Percentiles rank a stretch among this genome's conserved stretches.
Evolutionary conservation across 2,329 filamentous ascomycete species (phyloP).

Genomic region (Ophiostoma fasciatum): DNA sequence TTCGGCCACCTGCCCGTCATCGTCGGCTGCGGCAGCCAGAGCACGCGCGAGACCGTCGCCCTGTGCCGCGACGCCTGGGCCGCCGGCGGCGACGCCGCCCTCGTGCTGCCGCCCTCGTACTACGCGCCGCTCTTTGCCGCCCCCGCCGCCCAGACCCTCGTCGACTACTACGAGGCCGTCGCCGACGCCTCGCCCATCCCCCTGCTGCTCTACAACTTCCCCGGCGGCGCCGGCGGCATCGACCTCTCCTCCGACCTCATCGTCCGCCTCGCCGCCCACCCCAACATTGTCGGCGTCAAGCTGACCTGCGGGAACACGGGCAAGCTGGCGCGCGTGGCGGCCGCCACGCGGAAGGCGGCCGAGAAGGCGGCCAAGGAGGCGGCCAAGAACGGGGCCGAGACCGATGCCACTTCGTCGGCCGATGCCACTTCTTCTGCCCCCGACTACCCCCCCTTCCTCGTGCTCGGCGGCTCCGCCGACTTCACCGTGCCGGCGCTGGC

Average conservation of each 20-base stretch:
- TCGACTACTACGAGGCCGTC: slow-evolving; percentile 51
- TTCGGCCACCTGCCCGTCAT: slow-evolving; percentile 55
- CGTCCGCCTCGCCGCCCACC: slow-evolving; percentile 41
- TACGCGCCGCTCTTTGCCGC: slow-evolving; percentile 53
- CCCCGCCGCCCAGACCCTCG: slow-evolving; percentile 44
- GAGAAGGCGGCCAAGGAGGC: no score
- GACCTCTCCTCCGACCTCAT: slow-evolving; percentile 51
- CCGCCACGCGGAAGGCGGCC: slow-evolving; percentile 37
- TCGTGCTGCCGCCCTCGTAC: slow-evolving; percentile 64
- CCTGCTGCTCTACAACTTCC: slow-evolving; percentile 56
- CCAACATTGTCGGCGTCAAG: slow-evolving; percentile 55
- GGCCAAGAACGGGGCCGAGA: no score
- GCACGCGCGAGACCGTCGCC: slow-evolving; percentile 56
- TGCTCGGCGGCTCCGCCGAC: slow-evolving; percentile 58
- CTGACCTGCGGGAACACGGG: slow-evolving; percentile 57
- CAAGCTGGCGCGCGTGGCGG: slow-evolving; percentile 49
- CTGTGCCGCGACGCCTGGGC: slow-evolving; percentile 54
- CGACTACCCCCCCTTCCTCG: slow-evolving; percentile 36
- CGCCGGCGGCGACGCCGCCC: slow-evolving; percentile 58
- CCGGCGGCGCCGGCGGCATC: slow-evolving; percentile 46
- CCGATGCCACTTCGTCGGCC: no score
- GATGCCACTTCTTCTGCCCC: no score
- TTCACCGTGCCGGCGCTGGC: slow-evolving; percentile 55
- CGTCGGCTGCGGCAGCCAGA: slow-evolving; percentile 61
- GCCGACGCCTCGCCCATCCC: slow-evolving; percentile 49